Evolutionary conservation across 2,329 filamentous ascomycete genomes (phyloP).

Genomic region (Diaporthe ilicicola): DNA sequence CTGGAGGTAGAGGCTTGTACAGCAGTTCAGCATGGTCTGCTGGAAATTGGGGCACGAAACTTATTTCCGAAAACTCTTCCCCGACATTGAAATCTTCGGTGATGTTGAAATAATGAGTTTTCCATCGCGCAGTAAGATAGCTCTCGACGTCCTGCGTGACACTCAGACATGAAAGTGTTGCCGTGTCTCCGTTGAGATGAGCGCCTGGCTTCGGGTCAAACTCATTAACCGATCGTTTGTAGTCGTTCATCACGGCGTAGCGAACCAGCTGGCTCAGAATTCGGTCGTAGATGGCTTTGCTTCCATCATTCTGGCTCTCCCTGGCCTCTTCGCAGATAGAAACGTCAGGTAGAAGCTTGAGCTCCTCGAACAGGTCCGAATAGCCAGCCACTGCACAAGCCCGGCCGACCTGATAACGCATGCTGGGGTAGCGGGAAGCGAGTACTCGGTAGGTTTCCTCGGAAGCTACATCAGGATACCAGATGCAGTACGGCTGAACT

Average conservation of each 20-base stretch:
- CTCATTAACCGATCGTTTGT: not conserved
- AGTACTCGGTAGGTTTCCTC: slow-evolving; percentile 47
- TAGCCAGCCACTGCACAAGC: slow-evolving; percentile 50
- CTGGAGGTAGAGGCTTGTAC: not conserved
- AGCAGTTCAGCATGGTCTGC: not conserved
- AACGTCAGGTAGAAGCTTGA: not conserved
- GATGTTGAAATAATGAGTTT: not conserved
- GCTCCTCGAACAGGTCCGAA: slow-evolving; percentile 40
- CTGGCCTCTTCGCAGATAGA: slow-evolving; percentile 1
- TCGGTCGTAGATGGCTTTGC: not conserved
- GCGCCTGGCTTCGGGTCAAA: not conserved
- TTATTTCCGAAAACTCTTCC: not conserved
- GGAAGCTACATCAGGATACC: not conserved
- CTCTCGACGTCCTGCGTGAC: not conserved
- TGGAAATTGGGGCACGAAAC: not conserved
- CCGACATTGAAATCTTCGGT: not conserved
- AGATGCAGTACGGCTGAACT: slow-evolving; percentile 3
- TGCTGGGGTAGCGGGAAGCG: slow-evolving; percentile 41
- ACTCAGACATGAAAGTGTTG: not conserved
- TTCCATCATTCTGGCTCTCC: not conserved
- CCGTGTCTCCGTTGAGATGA: not conserved
- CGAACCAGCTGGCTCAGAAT: not conserved
- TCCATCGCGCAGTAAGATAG: not conserved
- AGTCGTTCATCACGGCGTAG: slow-evolving; percentile 6
- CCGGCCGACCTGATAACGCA: slow-evolving; percentile 47